phyloP scores from a whole-genome alignment of 2,329 filamentous ascomycete species.

The Colletotrichum abscissum region DNA sequence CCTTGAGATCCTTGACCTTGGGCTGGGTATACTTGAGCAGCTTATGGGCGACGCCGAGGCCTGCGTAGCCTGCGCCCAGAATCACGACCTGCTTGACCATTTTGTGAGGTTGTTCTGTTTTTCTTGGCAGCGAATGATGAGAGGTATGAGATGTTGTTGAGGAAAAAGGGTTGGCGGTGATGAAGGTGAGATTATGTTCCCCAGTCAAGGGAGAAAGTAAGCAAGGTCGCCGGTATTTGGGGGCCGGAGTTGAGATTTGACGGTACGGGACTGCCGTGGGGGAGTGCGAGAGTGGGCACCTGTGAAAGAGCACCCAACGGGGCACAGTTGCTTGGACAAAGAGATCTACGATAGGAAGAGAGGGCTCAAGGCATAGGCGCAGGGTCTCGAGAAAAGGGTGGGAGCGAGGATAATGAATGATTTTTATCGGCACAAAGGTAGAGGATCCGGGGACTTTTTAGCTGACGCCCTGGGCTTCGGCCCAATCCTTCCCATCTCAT shows the following conservation, averaged over 20 bases:
- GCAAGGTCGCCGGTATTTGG: not conserved
- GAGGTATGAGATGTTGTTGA: not conserved
- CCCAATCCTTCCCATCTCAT: not conserved
- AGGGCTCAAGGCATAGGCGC: not conserved
- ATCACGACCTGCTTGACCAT: slow-evolving; percentile 53
- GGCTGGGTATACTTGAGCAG: slow-evolving; percentile 57
- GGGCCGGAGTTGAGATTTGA: not conserved
- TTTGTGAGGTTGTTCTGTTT: not conserved
- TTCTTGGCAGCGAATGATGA: not conserved
- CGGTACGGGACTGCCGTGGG: slow-evolving; percentile 26
- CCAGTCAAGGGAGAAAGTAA: not conserved
- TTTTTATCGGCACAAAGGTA: slow-evolving; percentile 21
- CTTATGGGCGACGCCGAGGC: slow-evolving; percentile 61
- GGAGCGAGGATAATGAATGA: slow-evolving; percentile 7
- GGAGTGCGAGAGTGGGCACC: slow-evolving; percentile 25
- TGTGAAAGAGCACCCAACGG: not conserved
- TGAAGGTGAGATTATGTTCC: not conserved
- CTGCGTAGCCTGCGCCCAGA: slow-evolving; percentile 60
- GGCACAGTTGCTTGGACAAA: not conserved
- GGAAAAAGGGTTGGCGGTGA: not conserved
- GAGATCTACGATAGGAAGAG: not conserved
- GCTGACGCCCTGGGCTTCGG: slow-evolving; percentile 2
- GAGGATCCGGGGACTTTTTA: not conserved
- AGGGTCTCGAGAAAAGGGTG: not conserved
- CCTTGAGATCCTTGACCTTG: slow-evolving; percentile 48